phyloP scores from a whole-genome alignment of 257 asterid species.

The Solanum bulbocastanum region DNA sequence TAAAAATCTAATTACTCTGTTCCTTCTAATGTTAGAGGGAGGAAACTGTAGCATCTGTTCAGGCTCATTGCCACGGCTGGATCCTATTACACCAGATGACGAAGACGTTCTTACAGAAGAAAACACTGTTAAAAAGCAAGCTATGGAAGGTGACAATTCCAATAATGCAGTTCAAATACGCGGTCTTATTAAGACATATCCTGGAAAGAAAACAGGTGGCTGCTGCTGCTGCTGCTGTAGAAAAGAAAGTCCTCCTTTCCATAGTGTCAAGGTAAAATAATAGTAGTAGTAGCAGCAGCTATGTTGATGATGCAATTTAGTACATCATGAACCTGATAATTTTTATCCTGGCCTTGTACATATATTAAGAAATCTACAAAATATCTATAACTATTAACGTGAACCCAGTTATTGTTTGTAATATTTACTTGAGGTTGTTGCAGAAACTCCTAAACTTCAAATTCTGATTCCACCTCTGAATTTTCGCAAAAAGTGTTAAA shows the following conservation, averaged over 20 bases:
- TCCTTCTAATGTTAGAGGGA: slow-evolving; percentile 48
- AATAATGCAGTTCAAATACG: slow-evolving; percentile 68
- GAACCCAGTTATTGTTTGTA: neutral
- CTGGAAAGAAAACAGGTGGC: slow-evolving; percentile 37
- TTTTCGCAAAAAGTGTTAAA: neutral
- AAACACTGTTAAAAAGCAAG: slow-evolving; percentile 64
- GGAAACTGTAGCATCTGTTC: slow-evolving; percentile 51
- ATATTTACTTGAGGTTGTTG: neutral
- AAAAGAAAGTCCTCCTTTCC: slow-evolving; percentile 57
- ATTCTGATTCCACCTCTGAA: neutral
- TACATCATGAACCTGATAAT: neutral
- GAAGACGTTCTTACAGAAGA: slow-evolving; percentile 88
- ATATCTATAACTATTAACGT: neutral
- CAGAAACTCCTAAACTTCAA: neutral
- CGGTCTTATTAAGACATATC: slow-evolving; percentile 69
- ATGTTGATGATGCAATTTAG: neutral
- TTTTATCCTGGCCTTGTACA: neutral
- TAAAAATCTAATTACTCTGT: neutral
- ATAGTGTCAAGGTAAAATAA: slow-evolving; percentile 65
- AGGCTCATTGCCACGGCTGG: slow-evolving; percentile 35
- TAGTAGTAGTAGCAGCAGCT: neutral
- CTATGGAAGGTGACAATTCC: slow-evolving; percentile 36
- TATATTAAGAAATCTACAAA: neutral
- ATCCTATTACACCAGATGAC: slow-evolving; percentile 58
- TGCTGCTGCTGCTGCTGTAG: slow-evolving; percentile 57